phyloP scores from a whole-genome alignment of 179 eudicot species.

The Vitellaria paradoxa region DNA sequence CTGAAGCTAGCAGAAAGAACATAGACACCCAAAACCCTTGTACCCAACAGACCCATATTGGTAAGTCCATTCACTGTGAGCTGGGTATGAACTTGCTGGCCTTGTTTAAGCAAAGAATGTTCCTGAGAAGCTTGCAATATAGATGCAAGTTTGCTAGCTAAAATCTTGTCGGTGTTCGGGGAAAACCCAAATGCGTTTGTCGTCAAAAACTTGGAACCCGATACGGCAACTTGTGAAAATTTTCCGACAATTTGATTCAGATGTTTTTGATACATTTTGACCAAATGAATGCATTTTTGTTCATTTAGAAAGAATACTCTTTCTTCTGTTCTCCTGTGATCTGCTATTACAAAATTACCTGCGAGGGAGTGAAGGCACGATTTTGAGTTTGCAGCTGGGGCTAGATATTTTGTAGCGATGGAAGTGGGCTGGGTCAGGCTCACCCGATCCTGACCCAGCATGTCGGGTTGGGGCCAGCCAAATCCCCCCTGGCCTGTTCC shows the following conservation, averaged over 20 bases:
- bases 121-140: slow-evolving; percentile 29
- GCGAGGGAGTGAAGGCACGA: too few species aligned
- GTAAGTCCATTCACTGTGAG: slow-evolving; percentile 34
- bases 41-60: slow-evolving; percentile 31
- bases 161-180: slow-evolving; percentile 24
- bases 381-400: too few species aligned
- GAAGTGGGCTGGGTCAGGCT: too few species aligned
- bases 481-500: too few species aligned
- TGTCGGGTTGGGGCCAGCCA: too few species aligned
- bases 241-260: neutral
- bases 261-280: slow-evolving; percentile 12
- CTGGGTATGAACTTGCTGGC: slow-evolving; percentile 50
- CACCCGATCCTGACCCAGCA: too few species aligned
- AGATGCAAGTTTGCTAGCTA: slow-evolving; percentile 32
- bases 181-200: slow-evolving; percentile 10
- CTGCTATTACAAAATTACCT: too few species aligned
- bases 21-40: slow-evolving; percentile 49
- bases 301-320: neutral
- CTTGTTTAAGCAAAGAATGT: slow-evolving; percentile 26
- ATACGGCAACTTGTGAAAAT: neutral
- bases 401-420: too few species aligned
- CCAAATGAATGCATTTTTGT: slow-evolving; percentile 11
- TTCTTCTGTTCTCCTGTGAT: too few species aligned
- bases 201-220: neutral
- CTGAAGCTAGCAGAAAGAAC: slow-evolving; percentile 22